Conservation (phyloP, 176 grass and related monocot species). For the Guadua angustifolia region DNA sequence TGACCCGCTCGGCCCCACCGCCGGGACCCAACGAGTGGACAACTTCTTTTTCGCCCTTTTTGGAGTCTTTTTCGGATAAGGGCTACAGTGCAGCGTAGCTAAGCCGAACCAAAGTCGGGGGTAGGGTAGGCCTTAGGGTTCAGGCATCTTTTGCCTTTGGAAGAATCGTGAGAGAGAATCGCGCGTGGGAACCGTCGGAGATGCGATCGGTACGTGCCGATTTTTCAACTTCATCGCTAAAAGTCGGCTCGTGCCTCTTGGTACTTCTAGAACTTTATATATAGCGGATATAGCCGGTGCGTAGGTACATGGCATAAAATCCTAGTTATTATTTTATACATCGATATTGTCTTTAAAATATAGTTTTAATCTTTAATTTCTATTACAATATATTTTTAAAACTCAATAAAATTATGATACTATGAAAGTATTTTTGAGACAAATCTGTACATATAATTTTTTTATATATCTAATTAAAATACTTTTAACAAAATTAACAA, state of each 20-base stretch:
- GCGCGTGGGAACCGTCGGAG: constrained; percentile 25
- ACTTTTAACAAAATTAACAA: no score
- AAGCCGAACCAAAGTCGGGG: background rate
- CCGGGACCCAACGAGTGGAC: background rate
- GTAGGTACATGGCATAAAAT: no score
- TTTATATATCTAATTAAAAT: no score
- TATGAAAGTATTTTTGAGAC: no score
- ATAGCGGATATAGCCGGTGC: background rate
- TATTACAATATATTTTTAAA: no score
- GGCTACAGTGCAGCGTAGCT: background rate
- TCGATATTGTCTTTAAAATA: no score
- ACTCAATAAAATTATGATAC: no score
- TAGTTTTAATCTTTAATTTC: no score
- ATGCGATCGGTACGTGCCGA: background rate
- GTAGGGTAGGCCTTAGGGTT: background rate
- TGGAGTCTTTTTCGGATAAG: constrained; percentile 22
- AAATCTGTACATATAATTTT: no score
- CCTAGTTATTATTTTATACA: no score
- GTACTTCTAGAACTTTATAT: background rate
- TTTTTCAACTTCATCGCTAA: background rate
- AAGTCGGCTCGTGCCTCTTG: background rate
- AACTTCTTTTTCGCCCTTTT: background rate
- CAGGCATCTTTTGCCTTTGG: background rate
- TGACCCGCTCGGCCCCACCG: constrained; percentile 38
- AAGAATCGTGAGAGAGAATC: background rate